phyloP scores from a whole-genome alignment of 352 stramenopile genomes.

The Phytophthora nicotianae region DNA sequence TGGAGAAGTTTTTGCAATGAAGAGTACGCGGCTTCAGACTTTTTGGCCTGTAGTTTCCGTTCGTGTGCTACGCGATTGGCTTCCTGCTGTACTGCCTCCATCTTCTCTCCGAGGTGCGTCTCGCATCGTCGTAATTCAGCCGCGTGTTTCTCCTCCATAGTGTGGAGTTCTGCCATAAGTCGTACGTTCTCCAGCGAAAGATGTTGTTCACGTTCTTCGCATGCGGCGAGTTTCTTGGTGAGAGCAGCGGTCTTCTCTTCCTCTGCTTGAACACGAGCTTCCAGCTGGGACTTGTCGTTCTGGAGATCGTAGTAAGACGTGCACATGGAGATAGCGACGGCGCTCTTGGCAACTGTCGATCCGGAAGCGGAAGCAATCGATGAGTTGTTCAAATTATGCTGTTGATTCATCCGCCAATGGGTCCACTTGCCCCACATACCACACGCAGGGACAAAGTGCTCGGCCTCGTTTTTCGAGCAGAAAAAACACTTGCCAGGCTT shows the following conservation, averaged over 20 bases:
- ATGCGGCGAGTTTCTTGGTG: conserved; percentile 26
- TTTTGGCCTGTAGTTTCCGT: conserved; percentile 56
- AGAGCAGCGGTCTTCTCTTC: conserved; percentile 41
- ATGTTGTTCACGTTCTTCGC: conserved; percentile 29
- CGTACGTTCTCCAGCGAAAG: conserved; percentile 35
- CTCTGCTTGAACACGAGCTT: conserved; percentile 40
- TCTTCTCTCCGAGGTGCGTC: conserved; percentile 46
- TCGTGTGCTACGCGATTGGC: conserved; percentile 54
- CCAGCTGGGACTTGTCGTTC: conserved; percentile 63
- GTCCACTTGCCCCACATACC: conserved; percentile 88
- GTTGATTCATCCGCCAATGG: conserved; percentile 84
- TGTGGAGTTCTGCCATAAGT: conserved; percentile 50
- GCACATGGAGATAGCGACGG: conserved; percentile 64
- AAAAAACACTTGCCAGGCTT: conserved; percentile 87
- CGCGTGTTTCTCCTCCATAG: conserved; percentile 56
- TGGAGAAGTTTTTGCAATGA: conserved; percentile 29
- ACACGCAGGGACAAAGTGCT: conserved; percentile 81
- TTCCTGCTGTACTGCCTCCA: conserved; percentile 57
- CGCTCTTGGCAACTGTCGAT: conserved; percentile 37
- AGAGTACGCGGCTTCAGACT: conserved; percentile 24
- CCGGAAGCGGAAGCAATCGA: conserved; percentile 19
- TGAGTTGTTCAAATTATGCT: conserved; percentile 45
- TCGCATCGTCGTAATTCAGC: conserved; percentile 44
- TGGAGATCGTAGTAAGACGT: conserved; percentile 88
- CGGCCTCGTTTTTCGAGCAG: conserved; percentile 81